These are phyloP conservation scores for Anthracocystis walkeri DNA, from an alignment of 1,284 basidiomycete species.

Conservation along the genomic window DNA sequence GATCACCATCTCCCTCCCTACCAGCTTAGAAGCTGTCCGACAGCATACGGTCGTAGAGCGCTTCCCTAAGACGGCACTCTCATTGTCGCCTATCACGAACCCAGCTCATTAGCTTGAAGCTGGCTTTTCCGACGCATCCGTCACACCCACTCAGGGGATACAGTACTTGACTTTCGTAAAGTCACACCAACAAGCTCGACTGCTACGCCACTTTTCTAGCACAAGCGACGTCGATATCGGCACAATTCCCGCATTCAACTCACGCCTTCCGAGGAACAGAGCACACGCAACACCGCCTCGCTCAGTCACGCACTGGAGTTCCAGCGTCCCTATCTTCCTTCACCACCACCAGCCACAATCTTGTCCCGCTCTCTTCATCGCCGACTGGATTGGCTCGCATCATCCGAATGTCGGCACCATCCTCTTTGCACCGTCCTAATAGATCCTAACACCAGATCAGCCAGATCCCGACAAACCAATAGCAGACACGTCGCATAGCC, in stretches of 20 bases:
- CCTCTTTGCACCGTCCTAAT: slow-evolving; percentile 26
- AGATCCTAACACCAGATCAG: slow-evolving; percentile 4
- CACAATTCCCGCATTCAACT: background rate
- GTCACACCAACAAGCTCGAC: slow-evolving; percentile 4
- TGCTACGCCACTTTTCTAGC: background rate
- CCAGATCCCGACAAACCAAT: background rate
- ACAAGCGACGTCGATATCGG: background rate
- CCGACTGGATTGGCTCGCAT: slow-evolving; percentile 20
- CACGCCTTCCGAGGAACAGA: too few relatives aligned
- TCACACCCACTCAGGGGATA: background rate
- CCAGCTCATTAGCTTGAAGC: background rate
- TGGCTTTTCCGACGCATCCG: background rate
- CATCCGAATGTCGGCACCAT: slow-evolving; percentile 32
- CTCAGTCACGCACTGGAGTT: background rate
- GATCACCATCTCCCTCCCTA: background rate
- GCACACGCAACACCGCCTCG: background rate
- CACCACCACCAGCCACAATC: background rate
- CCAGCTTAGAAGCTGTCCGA: background rate
- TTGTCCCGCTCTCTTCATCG: background rate
- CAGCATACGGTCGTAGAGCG: background rate
- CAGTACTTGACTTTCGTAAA: background rate
- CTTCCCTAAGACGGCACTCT: background rate
- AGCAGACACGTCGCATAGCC: background rate
- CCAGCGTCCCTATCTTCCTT: background rate
- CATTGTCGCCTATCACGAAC: background rate